phyloP scores from a whole-genome alignment of 2,329 filamentous ascomycete species.

The Grosmannia penicillata region DNA sequence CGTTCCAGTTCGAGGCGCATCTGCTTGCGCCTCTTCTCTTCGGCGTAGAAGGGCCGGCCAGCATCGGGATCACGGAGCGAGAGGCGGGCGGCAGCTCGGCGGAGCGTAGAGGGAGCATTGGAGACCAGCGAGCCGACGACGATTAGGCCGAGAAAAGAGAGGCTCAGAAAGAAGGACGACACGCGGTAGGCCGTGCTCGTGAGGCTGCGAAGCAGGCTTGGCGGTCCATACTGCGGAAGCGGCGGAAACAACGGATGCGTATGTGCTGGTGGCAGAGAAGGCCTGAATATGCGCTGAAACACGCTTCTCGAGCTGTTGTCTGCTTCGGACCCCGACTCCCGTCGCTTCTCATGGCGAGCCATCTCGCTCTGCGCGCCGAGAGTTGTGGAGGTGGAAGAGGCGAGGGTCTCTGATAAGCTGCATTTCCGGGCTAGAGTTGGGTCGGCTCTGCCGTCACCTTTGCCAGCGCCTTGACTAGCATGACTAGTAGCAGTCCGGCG shows the following conservation, averaged over 20 bases:
- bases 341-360: too few relatives aligned
- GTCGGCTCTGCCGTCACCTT: too few relatives aligned
- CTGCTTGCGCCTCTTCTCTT: slow-evolving; percentile 49
- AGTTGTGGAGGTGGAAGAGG: too few relatives aligned
- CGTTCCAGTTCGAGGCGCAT: slow-evolving; percentile 41
- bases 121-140: slow-evolving; percentile 61
- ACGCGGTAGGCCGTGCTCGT: slow-evolving; percentile 52
- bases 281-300: too few relatives aligned
- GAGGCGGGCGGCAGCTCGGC: slow-evolving; percentile 34
- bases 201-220: slow-evolving; percentile 47
- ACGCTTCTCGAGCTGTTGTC: too few relatives aligned
- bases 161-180: slow-evolving; percentile 60
- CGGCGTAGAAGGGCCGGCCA: slow-evolving; percentile 53
- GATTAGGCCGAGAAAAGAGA: slow-evolving; percentile 62
- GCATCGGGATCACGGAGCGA: slow-evolving; percentile 45
- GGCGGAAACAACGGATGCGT: slow-evolving; percentile 77
- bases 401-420: too few relatives aligned
- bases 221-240: slow-evolving; percentile 66
- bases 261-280: too few relatives aligned
- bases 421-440: too few relatives aligned
- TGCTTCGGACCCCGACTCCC: too few relatives aligned
- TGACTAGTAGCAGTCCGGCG: too few relatives aligned
- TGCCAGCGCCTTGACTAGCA: too few relatives aligned
- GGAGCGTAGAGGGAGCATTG: slow-evolving; percentile 38
- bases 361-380: too few relatives aligned